Evolutionary conservation across 1,284 basidiomycete species (phyloP), one percentile per base, ranked within the genome.

Genomic region (Pseudozyma sp.): DNA sequence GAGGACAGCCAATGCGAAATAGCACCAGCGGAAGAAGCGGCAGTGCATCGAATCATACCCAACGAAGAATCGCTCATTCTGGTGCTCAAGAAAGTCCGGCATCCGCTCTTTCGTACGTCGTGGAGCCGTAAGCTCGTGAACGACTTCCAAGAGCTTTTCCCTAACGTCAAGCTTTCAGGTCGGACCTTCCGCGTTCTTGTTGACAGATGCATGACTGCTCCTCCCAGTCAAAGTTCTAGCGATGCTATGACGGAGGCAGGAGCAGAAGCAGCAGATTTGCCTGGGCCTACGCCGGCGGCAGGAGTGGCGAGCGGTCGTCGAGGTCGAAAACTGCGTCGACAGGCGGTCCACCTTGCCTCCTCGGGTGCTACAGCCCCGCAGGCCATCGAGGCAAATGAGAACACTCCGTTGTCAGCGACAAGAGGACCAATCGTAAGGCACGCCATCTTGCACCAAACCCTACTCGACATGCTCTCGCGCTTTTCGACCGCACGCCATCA

Each of bases 51-150:
- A 3, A 52, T 65, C 25, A 21, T 35, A 0, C 68, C 68, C 5
- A 70, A 65, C 54, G 68, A 70, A 58, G 68, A 70, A 39, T 70
- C 68, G 18, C 51, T 70, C 25, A 51, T 70, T 0, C 19, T 70
- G 58, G 25, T 70, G 11, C 47, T 70, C 18, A 70, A 58, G 38
- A 70, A 70, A 12, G 61, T 70, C 0, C n/a, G 51, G 0, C 61
- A 70, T 51, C 61, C 58, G 50, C 58, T 70, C 3, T 70, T 70
- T 11, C 57, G 58, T 5, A 58, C 68, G 6, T 19, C 68, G 0
- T 65, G 68, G 68, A 55, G 53, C 14, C 58, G 58, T 12, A 65
- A 52, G 54, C 34, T 70, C 16, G 54, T 70, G 2, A 42, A 59
- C 5, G 68, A 70, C 9, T 70, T 70, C 14, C 36, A 61, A 34